Percentiles rank a stretch among this genome's conserved stretches.
Evolutionary conservation across 345 rosid genomes (phyloP).

Genomic region (Citrus trifoliata): DNA sequence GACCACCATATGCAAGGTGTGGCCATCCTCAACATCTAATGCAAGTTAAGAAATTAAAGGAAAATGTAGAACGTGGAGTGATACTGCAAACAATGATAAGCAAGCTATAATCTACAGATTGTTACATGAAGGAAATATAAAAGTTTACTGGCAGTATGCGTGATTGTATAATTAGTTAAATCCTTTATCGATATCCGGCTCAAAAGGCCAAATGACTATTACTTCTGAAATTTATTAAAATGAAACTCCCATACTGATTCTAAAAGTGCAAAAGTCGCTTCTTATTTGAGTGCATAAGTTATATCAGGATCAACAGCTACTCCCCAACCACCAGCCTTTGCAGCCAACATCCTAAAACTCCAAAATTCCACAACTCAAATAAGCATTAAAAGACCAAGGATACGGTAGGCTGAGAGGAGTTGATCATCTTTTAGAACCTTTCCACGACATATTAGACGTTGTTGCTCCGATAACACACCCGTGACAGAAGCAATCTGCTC

Average conservation of each 20-base stretch:
- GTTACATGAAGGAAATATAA: background rate
- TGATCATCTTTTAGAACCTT: constrained; percentile 76
- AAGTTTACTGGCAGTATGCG: background rate
- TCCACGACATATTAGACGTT: constrained; percentile 80
- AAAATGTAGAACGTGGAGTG: background rate
- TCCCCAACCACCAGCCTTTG: background rate
- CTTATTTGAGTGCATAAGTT: background rate
- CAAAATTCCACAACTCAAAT: background rate
- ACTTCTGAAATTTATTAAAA: background rate
- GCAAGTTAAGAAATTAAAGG: constrained; percentile 26
- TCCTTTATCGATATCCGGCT: background rate
- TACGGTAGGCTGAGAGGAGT: constrained; percentile 84
- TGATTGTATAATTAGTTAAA: background rate
- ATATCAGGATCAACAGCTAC: background rate
- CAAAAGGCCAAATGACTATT: background rate
- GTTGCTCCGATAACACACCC: constrained; percentile 71
- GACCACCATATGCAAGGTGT: constrained; percentile 79
- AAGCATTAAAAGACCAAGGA: constrained; percentile 32
- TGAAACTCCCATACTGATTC: background rate
- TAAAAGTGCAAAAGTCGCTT: background rate
- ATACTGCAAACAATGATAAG: background rate
- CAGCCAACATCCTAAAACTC: background rate
- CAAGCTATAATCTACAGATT: background rate
- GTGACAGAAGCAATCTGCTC: constrained; percentile 77
- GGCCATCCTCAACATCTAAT: constrained; percentile 85